Percentiles rank a stretch among this genome's conserved stretches.
Conservation (phyloP, 768 basidiomycete genomes). For the Lentinula sp. region DNA sequence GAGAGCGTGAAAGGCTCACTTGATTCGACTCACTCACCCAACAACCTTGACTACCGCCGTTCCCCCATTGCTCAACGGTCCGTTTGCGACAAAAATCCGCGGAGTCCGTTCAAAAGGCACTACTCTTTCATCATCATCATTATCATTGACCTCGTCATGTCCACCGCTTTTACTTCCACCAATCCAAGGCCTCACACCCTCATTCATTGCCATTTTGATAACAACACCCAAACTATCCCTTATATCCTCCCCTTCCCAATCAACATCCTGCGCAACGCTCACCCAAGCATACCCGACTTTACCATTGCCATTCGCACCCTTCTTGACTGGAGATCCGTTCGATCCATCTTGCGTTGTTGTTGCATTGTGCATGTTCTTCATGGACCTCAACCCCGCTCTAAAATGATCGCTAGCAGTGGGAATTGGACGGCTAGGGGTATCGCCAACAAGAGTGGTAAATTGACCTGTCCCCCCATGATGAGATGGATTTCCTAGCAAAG, state of each 20-base stretch:
- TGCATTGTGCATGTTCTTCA: constrained; percentile 24
- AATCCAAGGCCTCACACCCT: constrained; percentile 39
- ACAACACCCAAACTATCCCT: constrained; percentile 40
- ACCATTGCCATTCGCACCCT: constrained; percentile 18
- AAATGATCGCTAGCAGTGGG: constrained; percentile 71
- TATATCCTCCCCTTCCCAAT: constrained; percentile 78
- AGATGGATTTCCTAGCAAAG: background rate
- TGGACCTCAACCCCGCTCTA: constrained; percentile 62
- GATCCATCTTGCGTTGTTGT: background rate
- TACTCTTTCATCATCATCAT: constrained; percentile 20
- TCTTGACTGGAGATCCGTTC: constrained; percentile 3
- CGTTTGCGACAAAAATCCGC: constrained; percentile 39
- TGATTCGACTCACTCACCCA: constrained; percentile 12
- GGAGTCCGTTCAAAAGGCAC: constrained; percentile 52
- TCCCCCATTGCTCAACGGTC: constrained; percentile 33
- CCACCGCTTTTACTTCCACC: constrained; percentile 16
- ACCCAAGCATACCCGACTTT: constrained; percentile 78
- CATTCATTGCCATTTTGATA: constrained; percentile 33
- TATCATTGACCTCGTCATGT: background rate
- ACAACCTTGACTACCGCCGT: constrained; percentile 41
- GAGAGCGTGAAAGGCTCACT: background rate
- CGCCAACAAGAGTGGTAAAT: constrained; percentile 80
- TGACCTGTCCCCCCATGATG: constrained; percentile 28
- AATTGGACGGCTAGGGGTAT: constrained; percentile 55
- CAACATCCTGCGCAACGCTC: constrained; percentile 73